A percentile compares a stretch with the other conserved stretches of the same genome.
Conservation (phyloP, 2,329 filamentous ascomycete genomes). For the Alternaria arbusti region DNA sequence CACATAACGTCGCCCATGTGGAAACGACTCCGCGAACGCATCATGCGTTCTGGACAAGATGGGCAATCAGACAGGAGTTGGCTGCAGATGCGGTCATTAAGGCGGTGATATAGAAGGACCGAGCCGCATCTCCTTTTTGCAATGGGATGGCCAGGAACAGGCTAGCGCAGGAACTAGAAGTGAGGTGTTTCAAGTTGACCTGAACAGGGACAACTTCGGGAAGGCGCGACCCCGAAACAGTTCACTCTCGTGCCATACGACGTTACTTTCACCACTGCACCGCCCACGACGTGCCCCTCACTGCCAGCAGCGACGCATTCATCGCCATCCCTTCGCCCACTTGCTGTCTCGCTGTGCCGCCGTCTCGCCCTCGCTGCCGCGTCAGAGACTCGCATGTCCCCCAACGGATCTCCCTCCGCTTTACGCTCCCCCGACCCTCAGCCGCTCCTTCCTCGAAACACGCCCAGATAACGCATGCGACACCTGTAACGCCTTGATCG, state of each 20-base stretch:
- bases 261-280: not conserved
- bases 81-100: not conserved
- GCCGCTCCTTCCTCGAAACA: conserved; percentile 18
- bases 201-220: conserved; percentile 13
- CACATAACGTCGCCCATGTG: not conserved
- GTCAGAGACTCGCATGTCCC: conserved; percentile 16
- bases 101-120: conserved; percentile 15
- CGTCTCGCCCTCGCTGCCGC: conserved; percentile 5
- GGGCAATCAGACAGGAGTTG: not conserved
- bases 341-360: not conserved
- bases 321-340: conserved; percentile 2
- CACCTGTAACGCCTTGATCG: conserved; percentile 13
- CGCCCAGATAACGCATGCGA: conserved; percentile 22
- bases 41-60: not conserved
- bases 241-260: conserved; percentile 11
- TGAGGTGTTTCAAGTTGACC: conserved; percentile 15
- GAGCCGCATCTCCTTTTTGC: conserved; percentile 23
- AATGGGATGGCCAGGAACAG: conserved; percentile 19
- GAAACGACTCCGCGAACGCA: not conserved
- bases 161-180: conserved; percentile 11
- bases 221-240: conserved; percentile 19
- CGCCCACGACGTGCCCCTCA: not conserved
- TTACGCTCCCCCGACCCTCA: not conserved
- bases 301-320: not conserved
- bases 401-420: conserved; percentile 16